These are phyloP conservation scores for Stephania cephalantha DNA, from an alignment of 164 flowering plant species.

Conservation along the genomic window DNA sequence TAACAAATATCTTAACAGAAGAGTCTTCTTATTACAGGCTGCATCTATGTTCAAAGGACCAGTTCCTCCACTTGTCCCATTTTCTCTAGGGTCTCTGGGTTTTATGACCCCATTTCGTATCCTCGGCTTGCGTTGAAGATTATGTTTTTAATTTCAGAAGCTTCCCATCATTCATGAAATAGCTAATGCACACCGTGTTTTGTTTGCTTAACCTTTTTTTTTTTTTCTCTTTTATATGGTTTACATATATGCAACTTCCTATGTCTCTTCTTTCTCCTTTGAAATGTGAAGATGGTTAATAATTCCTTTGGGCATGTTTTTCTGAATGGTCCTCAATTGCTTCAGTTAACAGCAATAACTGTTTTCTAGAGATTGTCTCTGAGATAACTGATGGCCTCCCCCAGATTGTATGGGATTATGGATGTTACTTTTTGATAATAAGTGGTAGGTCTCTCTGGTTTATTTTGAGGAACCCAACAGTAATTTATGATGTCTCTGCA, in stretches of 20 bases:
- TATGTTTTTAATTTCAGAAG: background rate
- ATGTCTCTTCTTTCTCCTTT: background rate
- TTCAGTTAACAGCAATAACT: background rate
- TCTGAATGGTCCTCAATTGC: background rate
- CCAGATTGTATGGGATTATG: too few species aligned
- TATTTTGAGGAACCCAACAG: too few species aligned
- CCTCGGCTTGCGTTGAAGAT: constrained; percentile 30
- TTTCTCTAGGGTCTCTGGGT: constrained; percentile 92
- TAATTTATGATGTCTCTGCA: too few species aligned
- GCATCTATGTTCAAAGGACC: constrained; percentile 99
- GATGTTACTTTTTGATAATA: too few species aligned
- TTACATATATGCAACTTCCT: background rate
- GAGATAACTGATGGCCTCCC: background rate
- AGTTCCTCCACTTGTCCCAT: constrained; percentile 91
- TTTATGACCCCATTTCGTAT: constrained; percentile 99
- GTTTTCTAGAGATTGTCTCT: background rate
- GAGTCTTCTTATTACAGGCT: constrained; percentile 53
- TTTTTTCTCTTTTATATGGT: background rate
- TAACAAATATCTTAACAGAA: background rate
- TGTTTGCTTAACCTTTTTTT: background rate
- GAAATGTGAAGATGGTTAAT: background rate
- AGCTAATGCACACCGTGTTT: background rate
- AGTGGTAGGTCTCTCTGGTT: too few species aligned
- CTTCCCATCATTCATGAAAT: background rate
- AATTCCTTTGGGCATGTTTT: background rate